phyloP scores from a whole-genome alignment of 2,329 filamentous ascomycete genomes.

The Ascochyta clinopodiicola region DNA sequence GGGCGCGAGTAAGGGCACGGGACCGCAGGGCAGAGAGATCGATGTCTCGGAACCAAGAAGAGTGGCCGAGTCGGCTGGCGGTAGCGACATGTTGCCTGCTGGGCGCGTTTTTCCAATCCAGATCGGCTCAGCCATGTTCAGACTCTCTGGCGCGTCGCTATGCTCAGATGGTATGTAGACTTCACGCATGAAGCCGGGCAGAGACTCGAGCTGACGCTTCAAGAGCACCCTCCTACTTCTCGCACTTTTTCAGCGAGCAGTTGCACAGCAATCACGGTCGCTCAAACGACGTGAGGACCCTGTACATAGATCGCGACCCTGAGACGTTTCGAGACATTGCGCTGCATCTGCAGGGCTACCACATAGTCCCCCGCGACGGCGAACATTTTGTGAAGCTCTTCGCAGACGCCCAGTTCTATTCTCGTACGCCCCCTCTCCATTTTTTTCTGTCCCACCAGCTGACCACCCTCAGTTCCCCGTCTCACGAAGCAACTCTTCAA shows the following conservation, averaged over 20 bases:
- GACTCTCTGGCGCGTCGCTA: constrained; percentile 72
- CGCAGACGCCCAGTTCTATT: constrained; percentile 95
- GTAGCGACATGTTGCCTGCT: constrained; percentile 64
- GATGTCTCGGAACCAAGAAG: constrained; percentile 43
- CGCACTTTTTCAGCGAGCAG: constrained; percentile 89
- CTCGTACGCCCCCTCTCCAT: constrained; percentile 58
- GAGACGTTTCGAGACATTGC: constrained; percentile 88
- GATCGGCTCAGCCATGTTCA: constrained; percentile 72
- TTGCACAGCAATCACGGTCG: constrained; percentile 68
- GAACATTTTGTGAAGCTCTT: constrained; percentile 91
- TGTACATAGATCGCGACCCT: constrained; percentile 95
- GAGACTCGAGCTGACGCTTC: constrained; percentile 54
- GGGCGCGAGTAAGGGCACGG: constrained; percentile 41
- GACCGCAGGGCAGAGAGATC: constrained; percentile 41
- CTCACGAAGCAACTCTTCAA: constrained; percentile 91
- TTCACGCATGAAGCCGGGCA: neutral
- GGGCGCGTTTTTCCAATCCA: constrained; percentile 76
- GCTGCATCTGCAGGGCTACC: constrained; percentile 88
- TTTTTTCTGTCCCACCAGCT: constrained; percentile 10
- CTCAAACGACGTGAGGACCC: constrained; percentile 70
- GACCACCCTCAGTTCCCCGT: constrained; percentile 70
- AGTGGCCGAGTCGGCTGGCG: constrained; percentile 34
- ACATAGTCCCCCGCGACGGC: constrained; percentile 80
- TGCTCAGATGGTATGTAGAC: constrained; percentile 70
- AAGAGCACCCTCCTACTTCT: constrained; percentile 94